Evolutionary conservation across 1,284 basidiomycete species (phyloP).

Genomic region (Hemileia vastatrix): DNA sequence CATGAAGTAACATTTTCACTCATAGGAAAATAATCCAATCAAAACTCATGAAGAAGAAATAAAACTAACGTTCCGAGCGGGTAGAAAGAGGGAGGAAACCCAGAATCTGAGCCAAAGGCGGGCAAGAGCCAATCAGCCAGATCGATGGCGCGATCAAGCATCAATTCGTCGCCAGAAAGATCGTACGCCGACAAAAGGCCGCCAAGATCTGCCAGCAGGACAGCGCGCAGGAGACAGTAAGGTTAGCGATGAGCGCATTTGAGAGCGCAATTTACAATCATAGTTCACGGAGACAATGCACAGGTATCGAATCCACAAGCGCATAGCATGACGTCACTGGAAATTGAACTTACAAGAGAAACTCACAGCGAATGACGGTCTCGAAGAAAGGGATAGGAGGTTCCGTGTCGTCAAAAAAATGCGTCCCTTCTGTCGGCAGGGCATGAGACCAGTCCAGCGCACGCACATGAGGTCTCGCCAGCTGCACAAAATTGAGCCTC

Average conservation of each 20-base stretch:
- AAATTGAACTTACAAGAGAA: background rate
- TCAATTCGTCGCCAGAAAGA: slow-evolving; percentile 29
- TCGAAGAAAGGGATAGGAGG: slow-evolving; percentile 13
- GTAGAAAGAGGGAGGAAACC: slow-evolving; percentile 47
- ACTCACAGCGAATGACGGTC: slow-evolving; percentile 19
- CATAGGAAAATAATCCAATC: background rate
- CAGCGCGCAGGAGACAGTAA: too few species aligned
- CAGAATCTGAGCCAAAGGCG: slow-evolving; percentile 49
- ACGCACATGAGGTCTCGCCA: slow-evolving; percentile 20
- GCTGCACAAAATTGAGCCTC: slow-evolving; percentile 1
- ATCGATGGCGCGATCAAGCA: slow-evolving; percentile 56
- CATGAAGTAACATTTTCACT: too few species aligned
- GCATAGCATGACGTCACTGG: too few species aligned
- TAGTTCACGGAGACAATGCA: background rate
- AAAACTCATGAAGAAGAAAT: background rate
- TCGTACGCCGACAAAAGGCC: slow-evolving; percentile 19
- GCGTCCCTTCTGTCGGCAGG: too few species aligned
- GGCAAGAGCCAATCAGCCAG: slow-evolving; percentile 59
- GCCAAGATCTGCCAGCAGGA: slow-evolving; percentile 4
- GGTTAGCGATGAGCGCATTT: too few species aligned
- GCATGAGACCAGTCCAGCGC: slow-evolving; percentile 22
- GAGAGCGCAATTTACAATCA: background rate
- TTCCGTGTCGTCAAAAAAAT: too few species aligned
- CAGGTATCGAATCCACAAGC: too few species aligned
- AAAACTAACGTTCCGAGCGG: slow-evolving; percentile 40